Evolutionary conservation across 805 yeast species (phyloP), one percentile per base, ranked within the genome.

Genomic region (Vanderwaltozyma tropicalis): DNA sequence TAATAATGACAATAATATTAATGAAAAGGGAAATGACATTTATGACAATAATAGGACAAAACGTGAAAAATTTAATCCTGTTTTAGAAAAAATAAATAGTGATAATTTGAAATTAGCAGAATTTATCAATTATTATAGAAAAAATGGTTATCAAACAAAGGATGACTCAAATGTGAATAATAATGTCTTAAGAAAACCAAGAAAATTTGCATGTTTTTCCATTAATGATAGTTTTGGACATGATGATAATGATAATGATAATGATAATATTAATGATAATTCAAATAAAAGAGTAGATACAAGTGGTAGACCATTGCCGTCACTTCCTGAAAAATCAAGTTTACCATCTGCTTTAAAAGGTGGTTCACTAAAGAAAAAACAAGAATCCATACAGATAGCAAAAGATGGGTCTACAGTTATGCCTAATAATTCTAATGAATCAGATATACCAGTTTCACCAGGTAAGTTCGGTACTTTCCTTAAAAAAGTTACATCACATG

Each of bases 291-390:
- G 40, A 25, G 28, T 38, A 3, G 41, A 70, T 40, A 57, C 49
- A 1, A 59, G 58, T 25, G 71, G 71, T 1, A 65, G 71, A 44
- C 69, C 68, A 6, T 56, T 74, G 8, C 80, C 79, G 3, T 56
- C 71, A 4, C 78, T 72, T 48, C 78, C 78, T 2, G 52, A 51
- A 18, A 49, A 40, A 34, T 67, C 78, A 2, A 65, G 60, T 25
- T 50, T 69, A 13, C 77, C 76, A 5, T 65, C 78, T 3, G 76
- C 76, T 1, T 56, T 74, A 9, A 49, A 65, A 6, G 16, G 22
- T 11, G 5, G 19, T n/a, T 16, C 6, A 14, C 8, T 7, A 5
- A 28, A 28, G 13, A 14, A 28, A 14, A n/a, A 28, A 28, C 5
- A 15, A 11, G 6, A 26, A 12, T 26, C n/a, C 28, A 26, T 6